Conservation (phyloP, 176 grass and related monocot species). For the Phyllostachys edulis region DNA sequence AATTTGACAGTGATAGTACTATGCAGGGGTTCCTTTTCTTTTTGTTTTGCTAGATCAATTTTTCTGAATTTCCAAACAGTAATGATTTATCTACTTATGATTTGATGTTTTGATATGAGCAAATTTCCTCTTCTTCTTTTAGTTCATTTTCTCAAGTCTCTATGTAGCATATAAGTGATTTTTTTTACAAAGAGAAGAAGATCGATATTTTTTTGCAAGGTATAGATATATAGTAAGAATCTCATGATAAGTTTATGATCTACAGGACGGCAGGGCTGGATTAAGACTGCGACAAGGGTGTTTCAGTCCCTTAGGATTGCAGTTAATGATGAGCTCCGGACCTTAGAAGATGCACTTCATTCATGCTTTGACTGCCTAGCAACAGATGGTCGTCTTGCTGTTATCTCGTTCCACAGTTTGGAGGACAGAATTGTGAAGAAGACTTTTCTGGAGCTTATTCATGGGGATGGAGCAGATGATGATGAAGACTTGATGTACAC, state of each 20-base stretch:
- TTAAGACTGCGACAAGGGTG: slow-evolving; percentile 92
- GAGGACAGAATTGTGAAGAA: slow-evolving; percentile 89
- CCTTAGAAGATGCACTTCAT: slow-evolving; percentile 75
- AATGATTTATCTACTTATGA: not conserved
- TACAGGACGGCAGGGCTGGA: slow-evolving; percentile 88
- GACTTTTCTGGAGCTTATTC: slow-evolving; percentile 76
- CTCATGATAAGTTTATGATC: slow-evolving; percentile 18
- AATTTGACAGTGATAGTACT: not conserved
- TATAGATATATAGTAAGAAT: not conserved
- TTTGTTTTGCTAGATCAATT: not conserved
- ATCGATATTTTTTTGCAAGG: not conserved
- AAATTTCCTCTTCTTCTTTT: not conserved
- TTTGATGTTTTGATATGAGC: not conserved
- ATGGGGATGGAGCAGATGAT: slow-evolving; percentile 26
- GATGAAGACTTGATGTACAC: not conserved
- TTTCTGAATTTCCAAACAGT: not conserved
- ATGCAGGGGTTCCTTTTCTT: not conserved
- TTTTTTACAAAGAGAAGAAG: not conserved
- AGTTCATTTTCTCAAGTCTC: not conserved
- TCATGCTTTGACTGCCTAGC: slow-evolving; percentile 76
- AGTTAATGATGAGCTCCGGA: slow-evolving; percentile 77
- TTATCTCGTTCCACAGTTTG: slow-evolving; percentile 91
- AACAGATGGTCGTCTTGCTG: slow-evolving; percentile 71
- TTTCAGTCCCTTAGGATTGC: slow-evolving; percentile 90
- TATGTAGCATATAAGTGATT: not conserved